Percentiles rank a stretch among this genome's conserved stretches.
phyloP scores from a whole-genome alignment of 257 asterid genomes.

The Solanum peruvianum region DNA sequence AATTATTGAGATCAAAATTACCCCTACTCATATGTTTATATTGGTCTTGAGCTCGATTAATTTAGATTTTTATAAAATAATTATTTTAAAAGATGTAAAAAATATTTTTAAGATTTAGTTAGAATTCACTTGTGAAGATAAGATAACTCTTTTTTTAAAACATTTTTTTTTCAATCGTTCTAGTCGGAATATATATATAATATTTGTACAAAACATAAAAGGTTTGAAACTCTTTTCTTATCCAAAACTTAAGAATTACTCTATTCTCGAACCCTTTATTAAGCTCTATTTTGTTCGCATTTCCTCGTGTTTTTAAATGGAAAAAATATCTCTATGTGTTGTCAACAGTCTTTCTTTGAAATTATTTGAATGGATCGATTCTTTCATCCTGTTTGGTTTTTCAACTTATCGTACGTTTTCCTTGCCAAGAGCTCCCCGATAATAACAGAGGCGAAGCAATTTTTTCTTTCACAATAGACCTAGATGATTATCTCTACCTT shows the following conservation, averaged over 20 bases:
- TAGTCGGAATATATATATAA: fast-evolving
- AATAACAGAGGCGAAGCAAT: no score
- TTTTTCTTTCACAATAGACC: not conserved
- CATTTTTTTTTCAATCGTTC: fast-evolving
- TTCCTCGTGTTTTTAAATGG: not conserved
- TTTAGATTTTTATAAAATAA: not conserved
- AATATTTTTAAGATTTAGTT: no score
- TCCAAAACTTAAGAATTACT: not conserved
- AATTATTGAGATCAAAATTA: not conserved
- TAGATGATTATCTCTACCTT: no score
- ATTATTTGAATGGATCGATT: no score
- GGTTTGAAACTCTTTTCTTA: no score
- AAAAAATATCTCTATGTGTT: not conserved
- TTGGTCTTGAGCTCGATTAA: not conserved
- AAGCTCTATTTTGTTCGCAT: not conserved
- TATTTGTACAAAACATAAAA: no score
- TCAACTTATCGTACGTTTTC: not conserved
- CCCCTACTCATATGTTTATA: no score
- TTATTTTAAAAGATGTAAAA: fast-evolving
- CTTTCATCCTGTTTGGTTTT: not conserved
- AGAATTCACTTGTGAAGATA: not conserved
- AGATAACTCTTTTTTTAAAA: no score
- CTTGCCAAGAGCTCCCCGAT: not conserved
- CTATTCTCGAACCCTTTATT: no score
- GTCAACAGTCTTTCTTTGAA: not conserved